Evolutionary conservation across 371 early-diverging fungal species (phyloP), one percentile per base, ranked within the genome.

Genomic region (Globomyces sp.): DNA sequence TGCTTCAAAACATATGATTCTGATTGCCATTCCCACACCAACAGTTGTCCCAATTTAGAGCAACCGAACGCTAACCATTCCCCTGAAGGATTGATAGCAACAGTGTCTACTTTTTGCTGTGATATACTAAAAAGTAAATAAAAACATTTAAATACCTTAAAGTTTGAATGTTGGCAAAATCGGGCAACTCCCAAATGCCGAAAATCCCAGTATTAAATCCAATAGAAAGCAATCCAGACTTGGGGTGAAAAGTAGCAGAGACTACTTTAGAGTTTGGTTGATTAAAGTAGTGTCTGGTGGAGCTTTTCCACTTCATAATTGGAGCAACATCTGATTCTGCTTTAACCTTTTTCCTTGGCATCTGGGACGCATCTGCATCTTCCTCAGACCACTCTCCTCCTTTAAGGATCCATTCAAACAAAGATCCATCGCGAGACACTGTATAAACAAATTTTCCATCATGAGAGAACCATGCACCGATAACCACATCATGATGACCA

Each of bases 1-100:
- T 99, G 98, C 77, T 97, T 97, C 50, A 99, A 78, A 10, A 98
- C 91, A 71, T 96, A 98, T 0, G 96, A 90, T 73, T 99, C 99
- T 45, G 96, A 95, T 77, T 95, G 93, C 99, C 99, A 99, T 74
- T 99, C 99, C 99, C 99, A 99, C 1, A 99, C 98, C 50, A 97
- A 80, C 42, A 99, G 88, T 77, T 99, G 98, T 2, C 98, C 98
- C 6, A 95, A 82, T 68, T 86, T 86, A 24, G 92, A 82, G 43
- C 89, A 90, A 5, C 95, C 99, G 75, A 99, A 92, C 0, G 95
- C 98, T 39, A 99, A 81, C 99, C 99, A 99, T 77, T 99, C 99
- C 41, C 98, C 98, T 1, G 92, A 84, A 2, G 84, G 75, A 77
- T 92, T 95, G 69, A 98, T 88, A 0, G 93, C 85, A 0, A 92